A percentile compares a stretch with the other conserved stretches of the same genome.
phyloP scores from a whole-genome alignment of 371 early-diverging fungal species.

The Paraphysoderma sedebokerense region DNA sequence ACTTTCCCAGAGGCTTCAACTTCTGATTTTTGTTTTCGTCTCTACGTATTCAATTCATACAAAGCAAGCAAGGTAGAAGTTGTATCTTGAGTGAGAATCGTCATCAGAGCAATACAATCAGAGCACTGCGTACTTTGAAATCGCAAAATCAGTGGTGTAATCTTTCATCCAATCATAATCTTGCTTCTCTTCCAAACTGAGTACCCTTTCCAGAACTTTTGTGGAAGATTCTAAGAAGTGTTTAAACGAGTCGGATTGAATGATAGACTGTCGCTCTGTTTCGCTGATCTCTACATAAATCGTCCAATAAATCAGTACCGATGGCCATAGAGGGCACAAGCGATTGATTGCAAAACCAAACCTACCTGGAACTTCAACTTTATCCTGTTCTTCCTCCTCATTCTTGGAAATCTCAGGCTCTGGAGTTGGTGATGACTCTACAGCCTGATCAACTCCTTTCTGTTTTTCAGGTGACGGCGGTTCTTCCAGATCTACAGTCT shows the following conservation, averaged over 20 bases:
- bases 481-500: slow-evolving; percentile 43
- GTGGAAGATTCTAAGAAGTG: slow-evolving; percentile 75
- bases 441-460: not conserved
- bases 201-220: slow-evolving; percentile 73
- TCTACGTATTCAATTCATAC: not conserved
- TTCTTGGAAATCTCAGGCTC: not conserved
- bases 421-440: not conserved
- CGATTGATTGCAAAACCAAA: slow-evolving; percentile 1
- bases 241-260: slow-evolving; percentile 52
- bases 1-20: slow-evolving; percentile 47
- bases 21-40: not conserved
- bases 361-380: not conserved
- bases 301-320: not conserved
- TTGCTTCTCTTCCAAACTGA: slow-evolving; percentile 53
- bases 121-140: slow-evolving; percentile 25
- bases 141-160: slow-evolving; percentile 60
- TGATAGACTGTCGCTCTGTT: slow-evolving; percentile 49
- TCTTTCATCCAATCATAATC: slow-evolving; percentile 65
- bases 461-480: not conserved
- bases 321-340: too few relatives aligned
- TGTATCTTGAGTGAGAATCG: too few relatives aligned
- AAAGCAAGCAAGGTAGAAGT: not conserved
- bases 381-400: not conserved
- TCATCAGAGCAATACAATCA: not conserved
- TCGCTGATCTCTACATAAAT: slow-evolving; percentile 52